Percentiles rank a stretch among this genome's conserved stretches.
Conservation (phyloP, 2,329 filamentous ascomycete genomes). For the Fusarium multiceps region DNA sequence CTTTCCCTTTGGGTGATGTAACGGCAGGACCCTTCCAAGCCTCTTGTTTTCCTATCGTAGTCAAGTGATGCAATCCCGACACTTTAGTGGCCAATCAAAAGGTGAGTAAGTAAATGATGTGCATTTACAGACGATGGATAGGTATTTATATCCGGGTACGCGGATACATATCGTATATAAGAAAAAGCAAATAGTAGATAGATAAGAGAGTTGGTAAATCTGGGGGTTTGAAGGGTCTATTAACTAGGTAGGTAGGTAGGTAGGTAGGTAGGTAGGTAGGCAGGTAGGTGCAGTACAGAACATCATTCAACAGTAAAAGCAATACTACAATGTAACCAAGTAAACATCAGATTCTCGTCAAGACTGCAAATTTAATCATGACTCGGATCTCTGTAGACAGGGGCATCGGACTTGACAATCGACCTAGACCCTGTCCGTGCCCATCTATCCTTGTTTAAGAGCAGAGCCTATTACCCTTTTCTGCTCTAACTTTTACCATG, state of each 20-base stretch:
- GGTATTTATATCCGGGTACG: neutral
- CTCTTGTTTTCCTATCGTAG: neutral
- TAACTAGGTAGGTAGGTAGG: no score
- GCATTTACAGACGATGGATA: neutral
- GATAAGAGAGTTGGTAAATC: neutral
- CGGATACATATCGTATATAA: neutral
- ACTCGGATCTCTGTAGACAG: neutral
- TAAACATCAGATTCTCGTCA: neutral
- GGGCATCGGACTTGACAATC: neutral
- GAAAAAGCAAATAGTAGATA: neutral
- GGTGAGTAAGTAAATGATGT: constrained; percentile 1
- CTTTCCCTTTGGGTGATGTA: neutral
- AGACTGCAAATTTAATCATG: neutral
- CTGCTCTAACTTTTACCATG: neutral
- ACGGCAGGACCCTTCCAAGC: neutral
- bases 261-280: no score
- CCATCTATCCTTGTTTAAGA: neutral
- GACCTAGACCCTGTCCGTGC: neutral
- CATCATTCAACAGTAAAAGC: neutral
- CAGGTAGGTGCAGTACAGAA: no score
- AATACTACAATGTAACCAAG: neutral
- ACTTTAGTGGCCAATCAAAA: neutral
- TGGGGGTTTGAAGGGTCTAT: neutral
- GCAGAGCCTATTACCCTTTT: constrained; percentile 5
- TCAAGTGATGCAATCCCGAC: constrained; percentile 1